Percentiles rank a stretch among this genome's conserved stretches.
phyloP scores from a whole-genome alignment of 2,329 filamentous ascomycete species.

The Davidsoniella australis region DNA sequence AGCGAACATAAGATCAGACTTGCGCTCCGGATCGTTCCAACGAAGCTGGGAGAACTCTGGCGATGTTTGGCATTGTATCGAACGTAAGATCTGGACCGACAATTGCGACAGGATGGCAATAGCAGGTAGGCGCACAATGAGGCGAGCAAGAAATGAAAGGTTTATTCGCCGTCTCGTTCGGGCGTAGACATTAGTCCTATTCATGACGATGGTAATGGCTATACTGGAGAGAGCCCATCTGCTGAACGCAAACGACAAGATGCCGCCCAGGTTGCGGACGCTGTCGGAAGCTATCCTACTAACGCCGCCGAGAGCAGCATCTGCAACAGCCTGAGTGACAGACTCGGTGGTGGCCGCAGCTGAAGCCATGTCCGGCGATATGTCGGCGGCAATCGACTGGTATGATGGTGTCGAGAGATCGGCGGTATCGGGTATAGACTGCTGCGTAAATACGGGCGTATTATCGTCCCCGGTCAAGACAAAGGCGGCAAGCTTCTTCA shows the following conservation, averaged over 20 bases:
- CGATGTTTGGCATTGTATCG: constrained; percentile 83
- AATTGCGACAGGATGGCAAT: constrained; percentile 55
- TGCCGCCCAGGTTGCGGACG: constrained; percentile 57
- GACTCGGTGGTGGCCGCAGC: constrained; percentile 13
- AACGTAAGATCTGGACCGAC: constrained; percentile 54
- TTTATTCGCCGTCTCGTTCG: constrained; percentile 68
- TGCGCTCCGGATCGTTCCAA: constrained; percentile 50
- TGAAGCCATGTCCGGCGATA: constrained; percentile 8
- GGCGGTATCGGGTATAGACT: not conserved
- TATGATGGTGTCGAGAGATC: not conserved
- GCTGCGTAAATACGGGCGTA: not conserved
- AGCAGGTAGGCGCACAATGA: constrained; percentile 53
- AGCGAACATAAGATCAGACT: constrained; percentile 51
- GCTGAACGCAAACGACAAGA: constrained; percentile 81
- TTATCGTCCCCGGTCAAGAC: constrained; percentile 22
- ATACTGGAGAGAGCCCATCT: constrained; percentile 86
- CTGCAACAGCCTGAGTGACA: constrained; percentile 13
- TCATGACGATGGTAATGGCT: constrained; percentile 69
- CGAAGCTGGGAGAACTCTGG: constrained; percentile 51
- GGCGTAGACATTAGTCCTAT: constrained; percentile 85
- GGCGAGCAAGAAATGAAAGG: constrained; percentile 53
- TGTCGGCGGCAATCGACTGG: constrained; percentile 14
- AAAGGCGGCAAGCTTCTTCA: constrained; percentile 50
- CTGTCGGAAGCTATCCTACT: constrained; percentile 40
- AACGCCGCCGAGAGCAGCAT: constrained; percentile 17